These are phyloP conservation scores for Mrakia blollopis DNA, from an alignment of 768 basidiomycete genomes.

Conservation along the genomic window DNA sequence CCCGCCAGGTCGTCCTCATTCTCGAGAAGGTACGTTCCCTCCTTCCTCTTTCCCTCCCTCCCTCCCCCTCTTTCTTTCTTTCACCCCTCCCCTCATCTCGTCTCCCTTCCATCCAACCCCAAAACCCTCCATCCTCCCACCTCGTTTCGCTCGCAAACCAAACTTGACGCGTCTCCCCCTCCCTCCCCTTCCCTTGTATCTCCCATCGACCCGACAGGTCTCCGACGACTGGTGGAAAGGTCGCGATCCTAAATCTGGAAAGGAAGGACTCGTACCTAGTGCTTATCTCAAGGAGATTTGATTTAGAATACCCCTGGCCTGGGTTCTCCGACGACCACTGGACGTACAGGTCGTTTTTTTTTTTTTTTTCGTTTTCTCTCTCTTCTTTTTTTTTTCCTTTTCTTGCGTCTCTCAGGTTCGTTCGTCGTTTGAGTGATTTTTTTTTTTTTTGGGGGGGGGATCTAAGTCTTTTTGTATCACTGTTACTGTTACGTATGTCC, in stretches of 20 bases:
- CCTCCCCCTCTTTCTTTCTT: neutral
- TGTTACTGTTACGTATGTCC: no score
- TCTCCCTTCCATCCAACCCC: no score
- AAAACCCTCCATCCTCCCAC: no score
- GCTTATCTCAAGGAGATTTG: constrained; percentile 32
- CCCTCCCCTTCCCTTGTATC: neutral
- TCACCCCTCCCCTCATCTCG: no score
- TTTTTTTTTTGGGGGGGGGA: no score
- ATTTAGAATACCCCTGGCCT: no score
- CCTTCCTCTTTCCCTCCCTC: neutral
- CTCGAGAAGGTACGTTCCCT: constrained; percentile 20
- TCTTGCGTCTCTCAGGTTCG: no score
- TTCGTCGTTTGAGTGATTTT: no score
- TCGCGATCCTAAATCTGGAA: constrained; percentile 19
- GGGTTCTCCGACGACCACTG: no score
- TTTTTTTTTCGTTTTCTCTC: neutral
- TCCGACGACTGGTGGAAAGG: constrained; percentile 32
- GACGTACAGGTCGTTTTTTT: neutral
- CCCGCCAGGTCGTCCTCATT: constrained; percentile 26
- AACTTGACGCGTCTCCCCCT: neutral
- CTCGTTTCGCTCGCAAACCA: no score
- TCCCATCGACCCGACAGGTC: neutral
- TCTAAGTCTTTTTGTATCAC: no score
- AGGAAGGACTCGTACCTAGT: constrained; percentile 27
- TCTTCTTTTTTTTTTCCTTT: no score